Evolutionary conservation across 202 grass and related monocot species (phyloP).

Genomic region (Saccharum hybrid): DNA sequence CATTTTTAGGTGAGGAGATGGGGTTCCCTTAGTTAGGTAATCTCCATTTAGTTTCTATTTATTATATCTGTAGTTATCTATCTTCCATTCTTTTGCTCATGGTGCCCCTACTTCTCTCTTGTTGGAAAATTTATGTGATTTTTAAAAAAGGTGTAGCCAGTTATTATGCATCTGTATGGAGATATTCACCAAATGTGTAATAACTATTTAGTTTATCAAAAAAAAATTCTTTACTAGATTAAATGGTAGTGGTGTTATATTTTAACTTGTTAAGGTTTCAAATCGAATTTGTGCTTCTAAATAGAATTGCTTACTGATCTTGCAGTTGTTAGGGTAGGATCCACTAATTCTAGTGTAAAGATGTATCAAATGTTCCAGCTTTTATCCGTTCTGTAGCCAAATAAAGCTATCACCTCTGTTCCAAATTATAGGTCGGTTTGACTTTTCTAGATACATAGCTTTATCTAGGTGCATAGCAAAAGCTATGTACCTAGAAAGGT

Average conservation of each 20-base stretch:
- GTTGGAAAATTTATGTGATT: background rate
- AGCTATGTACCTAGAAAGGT: background rate
- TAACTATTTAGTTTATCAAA: background rate
- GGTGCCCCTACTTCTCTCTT: background rate
- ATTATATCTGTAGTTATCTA: background rate
- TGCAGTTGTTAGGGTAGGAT: background rate
- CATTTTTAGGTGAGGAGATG: conserved; percentile 17
- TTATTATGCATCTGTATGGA: background rate
- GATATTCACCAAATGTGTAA: conserved; percentile 4
- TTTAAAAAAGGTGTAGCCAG: background rate
- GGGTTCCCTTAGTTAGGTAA: conserved; percentile 1
- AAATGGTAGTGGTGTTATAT: background rate
- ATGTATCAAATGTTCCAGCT: background rate
- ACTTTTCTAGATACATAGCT: background rate
- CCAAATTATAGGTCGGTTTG: background rate
- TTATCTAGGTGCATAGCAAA: background rate
- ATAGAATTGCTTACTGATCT: conserved; percentile 23
- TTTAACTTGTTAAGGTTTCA: conserved; percentile 5
- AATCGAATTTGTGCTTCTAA: background rate
- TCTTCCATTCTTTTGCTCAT: background rate
- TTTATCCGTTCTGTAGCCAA: background rate
- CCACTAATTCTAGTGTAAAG: background rate
- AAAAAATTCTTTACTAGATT: background rate
- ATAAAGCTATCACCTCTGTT: background rate
- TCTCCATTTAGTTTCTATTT: conserved; percentile 5